Evolutionary conservation across 345 rosid species (phyloP).

Genomic region (Melastoma malabathricum): DNA sequence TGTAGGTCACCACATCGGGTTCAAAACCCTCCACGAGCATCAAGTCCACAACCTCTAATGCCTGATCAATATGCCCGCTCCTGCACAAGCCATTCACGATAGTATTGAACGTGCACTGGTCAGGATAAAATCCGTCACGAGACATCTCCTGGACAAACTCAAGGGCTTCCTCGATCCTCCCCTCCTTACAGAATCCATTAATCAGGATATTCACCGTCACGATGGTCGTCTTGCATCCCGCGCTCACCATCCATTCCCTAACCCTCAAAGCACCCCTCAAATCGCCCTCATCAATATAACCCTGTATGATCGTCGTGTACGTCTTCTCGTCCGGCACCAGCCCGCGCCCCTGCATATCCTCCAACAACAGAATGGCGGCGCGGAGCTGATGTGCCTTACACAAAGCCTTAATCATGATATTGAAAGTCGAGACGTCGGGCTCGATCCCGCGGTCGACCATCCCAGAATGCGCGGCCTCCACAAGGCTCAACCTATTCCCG

Average conservation of each 20-base stretch:
- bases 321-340: constrained; percentile 72
- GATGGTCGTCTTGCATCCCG: constrained; percentile 36
- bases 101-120: constrained; percentile 67
- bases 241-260: constrained; percentile 44
- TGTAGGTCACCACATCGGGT: constrained; percentile 69
- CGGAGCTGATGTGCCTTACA: constrained; percentile 83
- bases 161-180: constrained; percentile 58
- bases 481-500: constrained; percentile 53
- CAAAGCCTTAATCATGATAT: constrained; percentile 66
- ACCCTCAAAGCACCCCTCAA: constrained; percentile 64
- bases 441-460: constrained; percentile 47
- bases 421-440: constrained; percentile 79
- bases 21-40: constrained; percentile 84
- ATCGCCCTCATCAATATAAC: constrained; percentile 70
- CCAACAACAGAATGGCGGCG: constrained; percentile 76
- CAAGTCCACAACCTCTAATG: constrained; percentile 65
- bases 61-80: constrained; percentile 69
- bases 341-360: constrained; percentile 64
- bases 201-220: constrained; percentile 77
- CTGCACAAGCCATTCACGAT: constrained; percentile 76
- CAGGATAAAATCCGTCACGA: constrained; percentile 55
- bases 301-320: constrained; percentile 79
- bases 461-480: constrained; percentile 47
- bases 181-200: constrained; percentile 72
- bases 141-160: constrained; percentile 54